These are phyloP conservation scores for Abrus precatorius DNA, from an alignment of 306 rosid species.

Conservation along the genomic window DNA sequence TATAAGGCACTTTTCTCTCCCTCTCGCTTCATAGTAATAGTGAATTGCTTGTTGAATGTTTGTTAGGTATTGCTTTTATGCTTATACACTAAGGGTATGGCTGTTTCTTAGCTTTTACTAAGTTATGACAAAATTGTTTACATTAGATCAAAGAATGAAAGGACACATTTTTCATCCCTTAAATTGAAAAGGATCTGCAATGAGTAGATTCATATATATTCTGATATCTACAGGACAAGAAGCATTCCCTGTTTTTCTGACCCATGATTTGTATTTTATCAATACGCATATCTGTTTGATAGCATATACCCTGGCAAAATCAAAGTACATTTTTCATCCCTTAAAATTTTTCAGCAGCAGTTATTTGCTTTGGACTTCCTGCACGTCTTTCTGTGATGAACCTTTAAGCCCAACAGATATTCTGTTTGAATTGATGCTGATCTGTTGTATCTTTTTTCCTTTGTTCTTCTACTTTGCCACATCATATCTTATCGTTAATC, in stretches of 20 bases:
- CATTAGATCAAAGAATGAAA: conserved; percentile 1
- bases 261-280: conserved; percentile 14
- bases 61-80: conserved; percentile 2
- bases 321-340: neutral
- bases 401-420: conserved; percentile 7
- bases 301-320: neutral
- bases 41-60: conserved; percentile 18
- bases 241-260: conserved; percentile 13
- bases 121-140: neutral
- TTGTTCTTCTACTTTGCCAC: neutral
- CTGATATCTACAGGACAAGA: neutral
- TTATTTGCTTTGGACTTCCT: conserved; percentile 4
- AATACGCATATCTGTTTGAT: conserved; percentile 14
- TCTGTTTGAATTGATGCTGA: neutral
- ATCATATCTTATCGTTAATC: conserved; percentile 22
- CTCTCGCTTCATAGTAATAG: neutral
- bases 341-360: conserved; percentile 6
- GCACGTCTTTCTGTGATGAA: conserved; percentile 7
- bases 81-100: neutral
- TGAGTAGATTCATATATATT: neutral
- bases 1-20: conserved; percentile 64
- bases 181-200: conserved; percentile 3
- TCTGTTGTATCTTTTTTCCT: conserved; percentile 15
- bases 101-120: neutral
- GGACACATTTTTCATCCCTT: conserved; percentile 3